Percentiles rank a stretch among this genome's conserved stretches.
phyloP scores from a whole-genome alignment of 495 filamentous ascomycete species.

The Lophiotrema nucula region DNA sequence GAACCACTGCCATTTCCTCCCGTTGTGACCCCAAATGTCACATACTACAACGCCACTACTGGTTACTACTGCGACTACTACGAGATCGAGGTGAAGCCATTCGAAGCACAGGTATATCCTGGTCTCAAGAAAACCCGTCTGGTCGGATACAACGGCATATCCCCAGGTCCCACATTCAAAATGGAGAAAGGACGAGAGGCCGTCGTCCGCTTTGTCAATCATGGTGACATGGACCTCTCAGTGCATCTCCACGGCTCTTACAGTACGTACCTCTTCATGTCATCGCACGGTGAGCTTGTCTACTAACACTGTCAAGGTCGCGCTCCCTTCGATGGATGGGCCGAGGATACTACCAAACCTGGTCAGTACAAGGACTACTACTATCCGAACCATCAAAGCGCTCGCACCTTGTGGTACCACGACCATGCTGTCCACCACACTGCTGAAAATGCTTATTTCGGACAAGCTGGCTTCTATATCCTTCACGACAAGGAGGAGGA shows the following conservation, averaged over 20 bases:
- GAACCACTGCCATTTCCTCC: slow-evolving; percentile 51
- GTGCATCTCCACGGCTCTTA: slow-evolving; percentile 56
- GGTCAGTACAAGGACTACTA: slow-evolving; percentile 62
- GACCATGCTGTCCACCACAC: slow-evolving; percentile 50
- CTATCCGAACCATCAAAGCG: slow-evolving; percentile 54
- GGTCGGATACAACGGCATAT: slow-evolving; percentile 54
- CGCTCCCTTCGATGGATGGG: slow-evolving; percentile 54
- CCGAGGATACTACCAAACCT: slow-evolving; percentile 49
- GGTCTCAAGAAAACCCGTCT: slow-evolving; percentile 47
- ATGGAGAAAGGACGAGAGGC: slow-evolving; percentile 48
- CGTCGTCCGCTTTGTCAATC: slow-evolving; percentile 55
- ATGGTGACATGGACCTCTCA: slow-evolving; percentile 42
- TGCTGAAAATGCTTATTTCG: slow-evolving; percentile 55
- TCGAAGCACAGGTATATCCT: slow-evolving; percentile 50
- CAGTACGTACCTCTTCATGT: slow-evolving; percentile 40
- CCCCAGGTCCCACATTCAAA: slow-evolving; percentile 52
- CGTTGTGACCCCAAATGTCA: neutral
- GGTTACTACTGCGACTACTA: slow-evolving; percentile 47
- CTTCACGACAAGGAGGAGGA: slow-evolving; percentile 48
- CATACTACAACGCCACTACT: slow-evolving; percentile 29
- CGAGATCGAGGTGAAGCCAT: slow-evolving; percentile 49
- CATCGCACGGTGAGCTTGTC: neutral
- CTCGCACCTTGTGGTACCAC: slow-evolving; percentile 58
- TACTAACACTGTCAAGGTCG: slow-evolving; percentile 27
- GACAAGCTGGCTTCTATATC: slow-evolving; percentile 53